A percentile compares a stretch with the other conserved stretches of the same genome.
These are phyloP conservation scores for Pterula multifida DNA, from an alignment of 1,284 basidiomycete genomes.

Conservation along the genomic window DNA sequence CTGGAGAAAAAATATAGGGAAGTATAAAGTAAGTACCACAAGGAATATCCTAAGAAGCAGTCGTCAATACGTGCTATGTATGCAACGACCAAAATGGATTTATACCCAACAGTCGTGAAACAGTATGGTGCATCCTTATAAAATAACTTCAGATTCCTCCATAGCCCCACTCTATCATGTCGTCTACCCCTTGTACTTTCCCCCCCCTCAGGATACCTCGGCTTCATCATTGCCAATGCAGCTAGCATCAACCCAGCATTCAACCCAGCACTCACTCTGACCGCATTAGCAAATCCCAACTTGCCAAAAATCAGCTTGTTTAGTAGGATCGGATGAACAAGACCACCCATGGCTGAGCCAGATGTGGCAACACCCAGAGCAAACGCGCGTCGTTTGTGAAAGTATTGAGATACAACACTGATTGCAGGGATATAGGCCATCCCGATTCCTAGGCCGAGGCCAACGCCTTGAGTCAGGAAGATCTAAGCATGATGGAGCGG, in stretches of 20 bases:
- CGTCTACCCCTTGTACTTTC: not conserved
- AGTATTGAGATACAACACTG: slow-evolving; percentile 25
- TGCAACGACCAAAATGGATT: too few relatives aligned
- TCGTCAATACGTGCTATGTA: slow-evolving; percentile 3
- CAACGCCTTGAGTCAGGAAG: slow-evolving; percentile 24
- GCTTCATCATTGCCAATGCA: slow-evolving; percentile 18
- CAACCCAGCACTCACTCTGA: slow-evolving; percentile 17
- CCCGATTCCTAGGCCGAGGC: slow-evolving; percentile 21
- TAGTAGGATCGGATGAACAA: slow-evolving; percentile 23
- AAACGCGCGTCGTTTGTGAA: slow-evolving; percentile 17
- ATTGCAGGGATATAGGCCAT: slow-evolving; percentile 20
- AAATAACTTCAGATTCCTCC: slow-evolving; percentile 10
- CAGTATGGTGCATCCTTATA: slow-evolving; percentile 10
- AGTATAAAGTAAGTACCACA: slow-evolving; percentile 16
- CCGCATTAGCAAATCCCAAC: slow-evolving; percentile 13
- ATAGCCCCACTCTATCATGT: slow-evolving; percentile 5
- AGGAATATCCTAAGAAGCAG: slow-evolving; percentile 12
- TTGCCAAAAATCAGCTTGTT: slow-evolving; percentile 21
- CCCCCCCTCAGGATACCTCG: slow-evolving; percentile 8
- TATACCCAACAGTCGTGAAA: slow-evolving; percentile 15
- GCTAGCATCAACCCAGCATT: slow-evolving; percentile 15
- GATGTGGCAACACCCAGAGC: slow-evolving; percentile 20
- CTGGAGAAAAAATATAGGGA: slow-evolving; percentile 20
- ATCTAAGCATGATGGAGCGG: slow-evolving; percentile 12
- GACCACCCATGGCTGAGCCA: slow-evolving; percentile 20